Base-by-base conservation (phyloP, 768 basidiomycete genomes). In the Leccinellum luteum region DNA sequence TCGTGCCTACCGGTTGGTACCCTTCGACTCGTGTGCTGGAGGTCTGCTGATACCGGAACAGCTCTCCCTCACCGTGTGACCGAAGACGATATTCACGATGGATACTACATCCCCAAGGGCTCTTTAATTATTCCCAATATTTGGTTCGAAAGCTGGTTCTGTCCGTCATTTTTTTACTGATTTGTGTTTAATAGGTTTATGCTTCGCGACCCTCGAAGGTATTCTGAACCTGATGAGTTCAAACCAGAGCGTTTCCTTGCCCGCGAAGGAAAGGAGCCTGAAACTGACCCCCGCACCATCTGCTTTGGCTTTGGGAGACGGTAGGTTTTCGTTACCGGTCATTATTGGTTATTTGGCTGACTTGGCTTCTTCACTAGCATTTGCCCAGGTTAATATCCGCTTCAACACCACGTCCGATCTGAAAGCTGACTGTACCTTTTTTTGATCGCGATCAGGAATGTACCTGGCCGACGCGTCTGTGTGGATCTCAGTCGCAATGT, bases 271-370 rank as follows among this genome's bases (percentile, higher is more conserved):
- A 68, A 70, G 43, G 60, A 69, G 45, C 78, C 78, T 30, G 82
- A 86, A 64, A 67, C 64, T 19, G 85, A 87, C 69, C 84, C 86
- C 58, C 82, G 81, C 54, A 76, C 76, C 49, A 66, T 85, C 48
- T 85, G 82, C 63, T 90, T 88, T 71, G 87, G 87, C 7, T 90
- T 87, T 65, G 87, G 87, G 49, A 76, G 87, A 72, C 80, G 87
- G 66, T 72, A 69, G 19, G 76, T 74, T 51, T 50, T 10, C 55
- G 38, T 57, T 51, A 51, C 54, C 32, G 51, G 55, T 28, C 7
- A 57, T 48, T 28, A 25, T 47, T 31, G 14, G 48, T 47, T 49
- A 59, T 53, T 38, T 31, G 44, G 51, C 56, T 66, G 58, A 47
- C 43, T 19, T 27, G 58, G 38, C 43, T 21, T 27, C 31, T 30